These are phyloP conservation scores for Myxozyma kluyveri DNA, from an alignment of 805 yeast genomes.

Conservation along the genomic window DNA sequence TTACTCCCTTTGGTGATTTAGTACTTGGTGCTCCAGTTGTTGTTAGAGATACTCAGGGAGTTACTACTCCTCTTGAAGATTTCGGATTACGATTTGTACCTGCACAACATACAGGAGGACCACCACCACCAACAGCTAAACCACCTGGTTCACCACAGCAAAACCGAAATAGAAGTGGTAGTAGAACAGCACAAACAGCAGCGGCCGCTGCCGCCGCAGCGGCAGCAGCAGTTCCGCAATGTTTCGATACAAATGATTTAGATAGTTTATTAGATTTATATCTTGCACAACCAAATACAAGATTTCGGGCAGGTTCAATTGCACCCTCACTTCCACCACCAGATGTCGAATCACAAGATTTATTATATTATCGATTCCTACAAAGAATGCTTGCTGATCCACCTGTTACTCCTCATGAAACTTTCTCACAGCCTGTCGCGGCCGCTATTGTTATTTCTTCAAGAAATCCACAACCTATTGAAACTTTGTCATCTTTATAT, in stretches of 20 bases:
- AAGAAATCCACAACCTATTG: constrained; percentile 57
- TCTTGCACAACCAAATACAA: constrained; percentile 11
- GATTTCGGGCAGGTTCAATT: constrained; percentile 23
- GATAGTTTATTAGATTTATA: constrained; percentile 16
- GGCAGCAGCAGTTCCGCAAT: constrained; percentile 8
- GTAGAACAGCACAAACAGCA: constrained; percentile 6
- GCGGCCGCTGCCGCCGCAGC: constrained; percentile 11
- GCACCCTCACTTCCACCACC: constrained; percentile 26
- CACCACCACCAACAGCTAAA: constrained; percentile 1
- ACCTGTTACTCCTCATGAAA: constrained; percentile 71
- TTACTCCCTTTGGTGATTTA: constrained; percentile 56
- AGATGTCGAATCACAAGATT: constrained; percentile 34
- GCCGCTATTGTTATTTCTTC: constrained; percentile 67
- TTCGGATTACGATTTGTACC: constrained; percentile 54
- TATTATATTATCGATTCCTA: constrained; percentile 55
- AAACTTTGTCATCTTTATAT: constrained; percentile 51
- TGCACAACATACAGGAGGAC: background rate
- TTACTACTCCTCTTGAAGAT: constrained; percentile 50
- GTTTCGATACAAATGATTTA: constrained; percentile 19
- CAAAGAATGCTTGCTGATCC: constrained; percentile 58
- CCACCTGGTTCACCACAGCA: background rate
- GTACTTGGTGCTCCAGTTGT: constrained; percentile 47
- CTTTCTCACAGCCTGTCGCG: constrained; percentile 81
- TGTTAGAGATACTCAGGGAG: constrained; percentile 52
- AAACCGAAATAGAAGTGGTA: constrained; percentile 9